phyloP scores from a whole-genome alignment of 257 asterid species.

The Solanum ossicruentum region DNA sequence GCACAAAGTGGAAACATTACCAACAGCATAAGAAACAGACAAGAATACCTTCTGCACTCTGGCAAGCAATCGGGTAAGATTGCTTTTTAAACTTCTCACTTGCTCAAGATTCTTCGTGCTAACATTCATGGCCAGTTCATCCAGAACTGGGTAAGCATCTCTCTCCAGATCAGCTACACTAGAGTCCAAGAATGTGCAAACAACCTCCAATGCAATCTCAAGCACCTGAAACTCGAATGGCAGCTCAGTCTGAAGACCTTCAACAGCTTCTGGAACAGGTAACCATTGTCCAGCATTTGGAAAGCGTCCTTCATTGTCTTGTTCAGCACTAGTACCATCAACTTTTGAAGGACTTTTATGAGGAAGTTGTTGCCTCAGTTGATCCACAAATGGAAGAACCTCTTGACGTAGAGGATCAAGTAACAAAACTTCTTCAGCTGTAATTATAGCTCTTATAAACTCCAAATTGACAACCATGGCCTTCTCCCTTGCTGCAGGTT shows the following conservation, averaged over 20 bases:
- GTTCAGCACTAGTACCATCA: conserved; percentile 15
- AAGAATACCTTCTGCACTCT: conserved; percentile 78
- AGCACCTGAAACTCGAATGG: conserved; percentile 98
- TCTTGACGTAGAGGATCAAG: conserved; percentile 94
- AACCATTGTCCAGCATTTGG: conserved; percentile 47
- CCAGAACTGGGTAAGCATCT: conserved; percentile 91
- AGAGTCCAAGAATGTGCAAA: conserved; percentile 68
- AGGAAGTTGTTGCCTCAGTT: conserved; percentile 76
- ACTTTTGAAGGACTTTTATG: conserved; percentile 23
- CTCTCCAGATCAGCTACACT: conserved; percentile 84
- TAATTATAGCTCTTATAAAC: conserved; percentile 80
- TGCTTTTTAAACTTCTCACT: conserved; percentile 86
- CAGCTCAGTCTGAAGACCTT: conserved; percentile 74
- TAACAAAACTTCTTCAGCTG: conserved; percentile 89
- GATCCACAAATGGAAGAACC: conserved; percentile 97
- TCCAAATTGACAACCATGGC: conserved; percentile 98
- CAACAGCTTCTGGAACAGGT: conserved; percentile 58
- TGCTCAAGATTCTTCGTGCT: conserved; percentile 94
- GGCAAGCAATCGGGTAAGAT: conserved; percentile 90
- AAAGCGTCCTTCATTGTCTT: conserved; percentile 38
- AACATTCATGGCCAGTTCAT: conserved; percentile 84
- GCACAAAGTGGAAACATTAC: not conserved
- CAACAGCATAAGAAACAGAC: not conserved
- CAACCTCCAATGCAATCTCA: conserved; percentile 91
- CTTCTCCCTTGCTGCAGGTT: conserved; percentile 81